Evolutionary conservation across 2,329 filamentous ascomycete genomes (phyloP), one percentile per base, ranked within the genome.

Genomic region (Massarina eburnea): DNA sequence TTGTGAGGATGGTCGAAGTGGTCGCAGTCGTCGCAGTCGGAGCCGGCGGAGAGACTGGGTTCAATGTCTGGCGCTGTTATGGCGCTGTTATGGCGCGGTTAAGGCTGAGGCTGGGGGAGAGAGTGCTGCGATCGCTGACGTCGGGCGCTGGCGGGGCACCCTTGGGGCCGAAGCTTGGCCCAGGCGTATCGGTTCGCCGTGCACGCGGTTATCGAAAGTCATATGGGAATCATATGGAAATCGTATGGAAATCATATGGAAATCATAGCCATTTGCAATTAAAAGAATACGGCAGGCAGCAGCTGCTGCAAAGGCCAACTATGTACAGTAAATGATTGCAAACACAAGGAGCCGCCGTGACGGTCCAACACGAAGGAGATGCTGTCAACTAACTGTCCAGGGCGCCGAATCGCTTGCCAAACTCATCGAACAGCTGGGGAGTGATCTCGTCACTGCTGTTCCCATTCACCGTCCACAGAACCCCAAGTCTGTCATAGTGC

Each of bases 401-500:
- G 30, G 42, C 54, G 41, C 61, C 77, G 72, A 97, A 97, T 45
- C 87, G 80, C 64, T 76, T 82, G 73, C 89, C 85, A 68, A 99
- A 89, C 72, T 96, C 91, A 8, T 77, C 73, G 63, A 90, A 88
- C 21, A 99, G 77, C 75, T 91, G 85, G n/a, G 94, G 94, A 43
- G 81, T 91, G 59, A 99, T 99, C 73, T 97, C 94, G 65, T 99
- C 89, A 64, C 91, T 96, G 68, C 84, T 92, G 72, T 91, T 83
- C 18, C 94, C 94, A 58, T 89, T 79, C 3, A 96, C 90, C 51
- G 89, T 89, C 82, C 88, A 90, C 29, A 99, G 73, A 10, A 96
- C 85, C 8, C 89, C 90, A 67, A 87, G 86, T 54, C 82, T 80
- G 39, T 89, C 86, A 65, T 99, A 99, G 72, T 96, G 89, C 57